A percentile compares a stretch with the other conserved stretches of the same genome.
These are phyloP conservation scores for Urostyla sp. DNA, from an alignment of 73 alveolate genomes.

Conservation along the genomic window DNA sequence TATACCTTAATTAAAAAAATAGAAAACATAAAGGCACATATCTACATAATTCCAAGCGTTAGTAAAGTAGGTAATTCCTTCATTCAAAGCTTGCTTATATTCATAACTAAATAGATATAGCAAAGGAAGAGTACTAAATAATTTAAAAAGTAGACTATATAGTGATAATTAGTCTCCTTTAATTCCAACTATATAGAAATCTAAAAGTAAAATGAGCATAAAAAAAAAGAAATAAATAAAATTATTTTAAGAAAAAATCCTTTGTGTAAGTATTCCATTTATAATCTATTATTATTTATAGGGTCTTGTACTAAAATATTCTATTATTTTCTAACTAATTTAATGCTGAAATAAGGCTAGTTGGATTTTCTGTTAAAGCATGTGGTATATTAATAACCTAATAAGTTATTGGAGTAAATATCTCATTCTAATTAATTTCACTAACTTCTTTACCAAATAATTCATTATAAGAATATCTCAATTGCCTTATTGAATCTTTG, in stretches of 20 bases:
- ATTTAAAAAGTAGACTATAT: no score
- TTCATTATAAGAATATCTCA: not conserved
- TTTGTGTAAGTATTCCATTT: not conserved
- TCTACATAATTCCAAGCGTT: not conserved
- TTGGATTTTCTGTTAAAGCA: no score
- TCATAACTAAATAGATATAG: not conserved
- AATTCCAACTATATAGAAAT: not conserved
- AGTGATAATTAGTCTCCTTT: not conserved
- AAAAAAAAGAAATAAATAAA: no score
- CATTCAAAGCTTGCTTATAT: not conserved
- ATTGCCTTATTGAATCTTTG: not conserved
- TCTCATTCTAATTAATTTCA: no score
- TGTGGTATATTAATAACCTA: no score
- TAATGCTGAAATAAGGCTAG: no score
- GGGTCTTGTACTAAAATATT: no score
- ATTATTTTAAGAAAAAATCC: not conserved
- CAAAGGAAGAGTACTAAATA: not conserved
- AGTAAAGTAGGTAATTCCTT: not conserved
- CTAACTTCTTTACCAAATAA: not conserved
- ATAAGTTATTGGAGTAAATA: no score
- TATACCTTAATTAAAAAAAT: no score
- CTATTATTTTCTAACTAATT: no score
- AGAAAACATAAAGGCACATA: not conserved
- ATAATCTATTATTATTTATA: no score
- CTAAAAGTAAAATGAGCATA: no score